A percentile compares a stretch with the other conserved stretches of the same genome.
Evolutionary conservation across 2,329 filamentous ascomycete species (phyloP).

Genomic region (Thielaviopsis ethacetica): DNA sequence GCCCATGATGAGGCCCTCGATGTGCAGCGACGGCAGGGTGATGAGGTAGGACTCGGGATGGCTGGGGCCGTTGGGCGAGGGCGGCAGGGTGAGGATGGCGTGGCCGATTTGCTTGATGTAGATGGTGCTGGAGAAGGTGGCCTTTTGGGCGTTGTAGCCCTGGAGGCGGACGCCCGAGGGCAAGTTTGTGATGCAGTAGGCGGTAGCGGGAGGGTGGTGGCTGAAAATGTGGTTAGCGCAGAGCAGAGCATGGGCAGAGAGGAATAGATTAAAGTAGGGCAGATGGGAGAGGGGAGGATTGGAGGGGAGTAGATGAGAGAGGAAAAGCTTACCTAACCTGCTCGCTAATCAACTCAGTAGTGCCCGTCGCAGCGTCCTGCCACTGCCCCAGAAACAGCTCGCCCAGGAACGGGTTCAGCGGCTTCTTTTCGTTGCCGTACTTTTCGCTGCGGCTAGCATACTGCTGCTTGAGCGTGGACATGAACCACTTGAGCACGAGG

Average conservation of each 20-base stretch:
- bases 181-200: conserved; percentile 81
- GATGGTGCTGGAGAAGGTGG: conserved; percentile 85
- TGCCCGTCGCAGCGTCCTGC: conserved; percentile 58
- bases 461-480: conserved; percentile 83
- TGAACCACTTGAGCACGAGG: conserved; percentile 90
- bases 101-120: conserved; percentile 91
- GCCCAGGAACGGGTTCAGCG: conserved; percentile 86
- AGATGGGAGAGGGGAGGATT: no score
- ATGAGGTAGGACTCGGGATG: conserved; percentile 65
- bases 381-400: conserved; percentile 89
- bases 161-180: conserved; percentile 63
- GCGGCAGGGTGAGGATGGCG: conserved; percentile 60
- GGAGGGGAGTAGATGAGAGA: not conserved
- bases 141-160: conserved; percentile 94
- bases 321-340: conserved; percentile 53
- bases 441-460: conserved; percentile 58
- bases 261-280: no score
- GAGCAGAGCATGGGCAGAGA: no score
- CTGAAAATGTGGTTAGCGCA: no score
- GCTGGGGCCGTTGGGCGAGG: conserved; percentile 18
- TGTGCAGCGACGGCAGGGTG: conserved; percentile 78
- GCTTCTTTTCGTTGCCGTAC: conserved; percentile 89
- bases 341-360: conserved; percentile 77
- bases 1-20: conserved; percentile 78
- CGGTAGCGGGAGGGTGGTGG: conserved; percentile 89